Base-by-base conservation (phyloP, 2,329 filamentous ascomycete genomes). In the Elsinoe necatrix region DNA sequence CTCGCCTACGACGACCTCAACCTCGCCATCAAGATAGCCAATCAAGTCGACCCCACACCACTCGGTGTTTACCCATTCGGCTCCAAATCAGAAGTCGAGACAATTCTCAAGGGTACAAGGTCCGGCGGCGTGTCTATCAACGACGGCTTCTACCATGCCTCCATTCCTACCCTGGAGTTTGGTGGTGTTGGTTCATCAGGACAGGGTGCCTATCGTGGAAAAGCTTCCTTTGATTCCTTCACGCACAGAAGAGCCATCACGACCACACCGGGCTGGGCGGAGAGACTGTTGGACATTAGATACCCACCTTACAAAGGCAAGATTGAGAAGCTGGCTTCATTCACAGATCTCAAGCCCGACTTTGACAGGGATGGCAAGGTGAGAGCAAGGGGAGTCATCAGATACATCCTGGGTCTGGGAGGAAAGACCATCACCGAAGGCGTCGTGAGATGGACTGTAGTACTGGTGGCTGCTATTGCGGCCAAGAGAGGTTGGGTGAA, bases 21-120 rank as follows among this genome's bases (percentile, higher is more conserved):
- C 62, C 82, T 95, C 65, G 92, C 91, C 51, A 90, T 97, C 68
- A 78, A 78, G 37, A 82, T 90, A 61, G 89, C 89, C 60, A 92
- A 95, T 70, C 75, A 80, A 56, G 81, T 96, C 50, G 85, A 95
- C 70, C 80, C 84, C 54, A 96, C 91, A 0, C 91, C 93, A 0
- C 77, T 98, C 39, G 84, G 85, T 8, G 76, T 96, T 43, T 95
- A 89, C 69, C 81, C 87, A 4, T 97, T 97, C 71, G 92, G 91
- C 56, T 86, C 78, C 61, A 87, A 89, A 65, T 76, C 76, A 2
- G 92, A 96, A 68, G 87, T 85, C 45, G 77, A 86, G 27, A 86
- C 86, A 68, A 72, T 78, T 41, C 71, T 79, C 34, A 64, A 66
- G 5, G 67, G 75, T 58, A 78, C 75, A 1, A 73, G 75, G 45